Evolutionary conservation across 2,329 filamentous ascomycete species (phyloP), one percentile per base, ranked within the genome.

Genomic region (Spiromastix sp.): DNA sequence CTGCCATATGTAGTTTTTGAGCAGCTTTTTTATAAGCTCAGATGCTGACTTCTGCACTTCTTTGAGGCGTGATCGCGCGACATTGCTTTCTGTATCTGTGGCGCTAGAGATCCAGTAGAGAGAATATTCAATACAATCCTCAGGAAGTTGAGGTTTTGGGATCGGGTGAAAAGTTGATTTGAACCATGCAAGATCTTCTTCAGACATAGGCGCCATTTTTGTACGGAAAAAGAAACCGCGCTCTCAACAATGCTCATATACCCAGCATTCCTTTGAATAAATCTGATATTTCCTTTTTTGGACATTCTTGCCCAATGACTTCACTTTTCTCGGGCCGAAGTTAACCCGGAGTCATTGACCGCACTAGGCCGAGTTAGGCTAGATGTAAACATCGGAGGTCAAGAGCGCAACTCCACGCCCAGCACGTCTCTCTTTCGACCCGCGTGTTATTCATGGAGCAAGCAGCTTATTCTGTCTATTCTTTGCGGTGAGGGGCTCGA

Each of bases 1-100:
- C 56, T 98, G 91, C 91, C 91, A 98, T 42, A 98, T 93, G 49
- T 95, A 94, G 42, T 84, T 79, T 46, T 75, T 79, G n/a, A 89
- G 68, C 5, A 85, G 61, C 2, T 70, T 65, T 28, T 74, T 75
- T 17, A 64, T 64, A n/a, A 91, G 59, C 18, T 76, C 68, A 2
- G 71, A 61, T 1, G 82, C 78, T 1, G 76, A 71, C 55, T 77
- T 84, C 35, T 85, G 77, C 7, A 94, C 69, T 13, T 71, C 63
- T 38, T 84, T 79, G n/a, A 95, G 68, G 13, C 71, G 70, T 16
- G 74, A 60, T 8, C 83, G 66, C 34, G 50, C 57, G 42, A 56
- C 54, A 41, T 57, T 56, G 10, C 54, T 51, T 43, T 55, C 52
- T n/a, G 73, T 63, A 43, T 74, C 72, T 37, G 71, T 67, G 32